A percentile compares a stretch with the other conserved stretches of the same genome.
Conservation (phyloP, 73 alveolate genomes). For the Symbiodinium pilosum region DNA sequence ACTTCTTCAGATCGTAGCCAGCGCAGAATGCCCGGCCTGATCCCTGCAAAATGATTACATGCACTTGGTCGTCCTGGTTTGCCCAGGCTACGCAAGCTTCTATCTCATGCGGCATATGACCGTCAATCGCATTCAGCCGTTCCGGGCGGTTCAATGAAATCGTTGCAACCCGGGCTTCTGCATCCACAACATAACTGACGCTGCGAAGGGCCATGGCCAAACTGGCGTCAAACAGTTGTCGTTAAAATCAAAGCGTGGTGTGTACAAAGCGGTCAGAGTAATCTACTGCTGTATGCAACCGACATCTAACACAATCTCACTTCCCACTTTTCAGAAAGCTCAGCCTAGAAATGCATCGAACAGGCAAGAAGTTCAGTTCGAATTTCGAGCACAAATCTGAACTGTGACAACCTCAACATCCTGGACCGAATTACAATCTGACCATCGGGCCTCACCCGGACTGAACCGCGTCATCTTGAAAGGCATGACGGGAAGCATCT, state of each 20-base stretch:
- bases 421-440: no score
- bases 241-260: no score
- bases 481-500: conserved; percentile 90
- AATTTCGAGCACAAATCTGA: no score
- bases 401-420: no score
- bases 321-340: no score
- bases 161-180: conserved; percentile 35
- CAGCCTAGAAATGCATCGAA: no score
- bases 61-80: conserved; percentile 43
- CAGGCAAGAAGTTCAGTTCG: no score
- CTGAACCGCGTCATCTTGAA: conserved; percentile 85
- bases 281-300: no score
- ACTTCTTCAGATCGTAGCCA: conserved; percentile 63
- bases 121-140: conserved; percentile 76
- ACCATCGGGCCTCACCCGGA: conserved; percentile 91
- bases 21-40: conserved; percentile 76
- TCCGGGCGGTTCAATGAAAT: conserved; percentile 54
- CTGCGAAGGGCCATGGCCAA: conserved; percentile 7
- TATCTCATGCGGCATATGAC: conserved; percentile 23
- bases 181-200: background rate
- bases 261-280: no score
- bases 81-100: background rate
- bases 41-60: conserved; percentile 54
- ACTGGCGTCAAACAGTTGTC: no score
- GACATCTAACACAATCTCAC: no score